Base-by-base conservation (phyloP, 352 stramenopile species). In the Aphanomyces invadans region DNA sequence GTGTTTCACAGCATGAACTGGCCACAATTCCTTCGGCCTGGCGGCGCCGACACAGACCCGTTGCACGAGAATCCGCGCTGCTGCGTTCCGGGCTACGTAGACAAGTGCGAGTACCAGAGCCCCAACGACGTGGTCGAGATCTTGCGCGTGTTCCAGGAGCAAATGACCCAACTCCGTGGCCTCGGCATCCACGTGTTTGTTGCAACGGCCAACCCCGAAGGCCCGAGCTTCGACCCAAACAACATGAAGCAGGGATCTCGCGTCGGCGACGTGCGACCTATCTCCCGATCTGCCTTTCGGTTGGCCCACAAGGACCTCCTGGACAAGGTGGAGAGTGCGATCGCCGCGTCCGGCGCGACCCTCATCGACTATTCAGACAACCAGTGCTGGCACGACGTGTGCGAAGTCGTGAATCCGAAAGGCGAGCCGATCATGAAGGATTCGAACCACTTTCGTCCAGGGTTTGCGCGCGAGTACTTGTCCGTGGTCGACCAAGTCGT, bases 101-200 rank as follows among this genome's bases (percentile, higher is more conserved):
- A 68, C 52, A 44, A 63, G 4, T 68, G 62, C 21, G 31, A n/a
- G 12, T 68, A 68, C 53, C 62, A 68, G 29, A 68, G 46, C 52
- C 25, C 15, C 25, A 21, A 28, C 21, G 62, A 68, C 33, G 62
- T 42, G 5, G 11, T 4, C 12, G 42, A 38, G 32, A 12, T 68
- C 21, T 4, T 68, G 2, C 3, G 23, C 4, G 17, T 28, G 17
- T 68, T 68, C 25, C 39, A 42, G 26, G 57, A 23, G 26, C 28
- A 65, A 53, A 55, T 65, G 57, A 36, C 26, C 2, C 3, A 25
- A 4, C 46, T 65, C 26, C 9, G 12, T 4, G 33, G 7, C 15
- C 15, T 53, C 15, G 57, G 57, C 23, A 65, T 53, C 26, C 1
- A 53, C 1, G 57, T 65, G 25, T 65, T 65, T 65, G 57, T 36